Conservation (phyloP, 2,329 filamentous ascomycete species). For the Simplicillium sp. region DNA sequence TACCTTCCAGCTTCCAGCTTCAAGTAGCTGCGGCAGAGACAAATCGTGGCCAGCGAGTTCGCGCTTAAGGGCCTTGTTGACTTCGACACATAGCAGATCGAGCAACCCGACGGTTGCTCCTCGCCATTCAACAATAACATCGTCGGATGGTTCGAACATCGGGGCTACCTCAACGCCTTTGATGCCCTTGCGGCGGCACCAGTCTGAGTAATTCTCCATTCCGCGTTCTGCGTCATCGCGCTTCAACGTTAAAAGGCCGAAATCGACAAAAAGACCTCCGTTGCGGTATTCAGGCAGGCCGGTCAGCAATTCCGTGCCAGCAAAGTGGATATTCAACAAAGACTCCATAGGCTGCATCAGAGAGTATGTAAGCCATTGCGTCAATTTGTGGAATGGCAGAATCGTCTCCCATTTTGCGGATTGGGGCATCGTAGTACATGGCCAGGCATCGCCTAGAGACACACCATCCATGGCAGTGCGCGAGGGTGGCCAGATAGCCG, state of each 20-base stretch:
- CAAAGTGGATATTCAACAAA: constrained; percentile 70
- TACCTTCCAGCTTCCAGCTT: constrained; percentile 98
- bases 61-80: constrained; percentile 52
- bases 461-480: constrained; percentile 81
- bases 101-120: constrained; percentile 52
- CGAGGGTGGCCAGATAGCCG: constrained; percentile 79
- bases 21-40: constrained; percentile 78
- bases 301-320: constrained; percentile 72
- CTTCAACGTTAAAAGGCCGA: constrained; percentile 72
- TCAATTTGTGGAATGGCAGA: constrained; percentile 87
- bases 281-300: constrained; percentile 90
- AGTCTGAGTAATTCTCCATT: constrained; percentile 50
- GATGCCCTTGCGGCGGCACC: constrained; percentile 62
- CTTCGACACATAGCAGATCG: constrained; percentile 40
- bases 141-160: constrained; percentile 49
- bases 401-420: constrained; percentile 58
- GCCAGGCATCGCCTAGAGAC: constrained; percentile 90
- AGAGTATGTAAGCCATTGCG: constrained; percentile 90
- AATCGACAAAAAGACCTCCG: constrained; percentile 77
- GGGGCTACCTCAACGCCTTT: constrained; percentile 47
- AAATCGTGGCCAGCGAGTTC: constrained; percentile 63
- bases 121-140: constrained; percentile 58
- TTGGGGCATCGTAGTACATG: constrained; percentile 70
- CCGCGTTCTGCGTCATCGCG: constrained; percentile 60
- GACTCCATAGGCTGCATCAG: constrained; percentile 86